Conservation (phyloP, 805 yeast genomes). For the Saccharomycopsis microspora region DNA sequence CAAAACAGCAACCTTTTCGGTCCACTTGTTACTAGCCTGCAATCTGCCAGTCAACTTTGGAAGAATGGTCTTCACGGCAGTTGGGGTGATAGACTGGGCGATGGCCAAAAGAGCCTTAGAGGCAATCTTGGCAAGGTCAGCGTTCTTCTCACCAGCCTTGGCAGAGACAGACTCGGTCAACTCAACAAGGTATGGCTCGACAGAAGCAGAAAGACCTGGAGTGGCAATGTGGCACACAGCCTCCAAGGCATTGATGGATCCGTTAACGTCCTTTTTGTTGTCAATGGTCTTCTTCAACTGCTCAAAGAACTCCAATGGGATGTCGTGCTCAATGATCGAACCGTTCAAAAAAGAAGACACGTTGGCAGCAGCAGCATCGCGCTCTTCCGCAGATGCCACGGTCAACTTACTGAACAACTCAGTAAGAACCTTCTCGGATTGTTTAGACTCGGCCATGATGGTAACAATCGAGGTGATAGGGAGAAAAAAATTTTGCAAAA, state of each 20-base stretch:
- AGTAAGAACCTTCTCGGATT: slow-evolving; percentile 63
- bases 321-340: slow-evolving; percentile 96
- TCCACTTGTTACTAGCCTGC: slow-evolving; percentile 82
- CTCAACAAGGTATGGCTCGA: slow-evolving; percentile 89
- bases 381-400: slow-evolving; percentile 77
- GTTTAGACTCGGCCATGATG: slow-evolving; percentile 24
- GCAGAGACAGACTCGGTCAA: slow-evolving; percentile 59
- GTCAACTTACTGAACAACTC: slow-evolving; percentile 89
- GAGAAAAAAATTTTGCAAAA: too few relatives aligned
- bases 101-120: slow-evolving; percentile 65
- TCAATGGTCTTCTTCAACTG: slow-evolving; percentile 65
- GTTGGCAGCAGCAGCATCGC: slow-evolving; percentile 77
- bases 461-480: too few relatives aligned
- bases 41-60: slow-evolving; percentile 69
- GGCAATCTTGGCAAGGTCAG: slow-evolving; percentile 64
- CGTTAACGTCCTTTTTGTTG: slow-evolving; percentile 62
- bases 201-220: slow-evolving; percentile 74
- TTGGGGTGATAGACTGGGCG: slow-evolving; percentile 79
- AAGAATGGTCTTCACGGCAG: slow-evolving; percentile 80
- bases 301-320: slow-evolving; percentile 78
- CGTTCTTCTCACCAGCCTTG: slow-evolving; percentile 86
- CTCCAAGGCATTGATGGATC: slow-evolving; percentile 67
- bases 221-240: slow-evolving; percentile 82
- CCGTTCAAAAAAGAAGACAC: slow-evolving; percentile 92
- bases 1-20: slow-evolving; percentile 89